Evolutionary conservation across 306 rosid genomes (phyloP).

Genomic region (Aeschynomene evenia): DNA sequence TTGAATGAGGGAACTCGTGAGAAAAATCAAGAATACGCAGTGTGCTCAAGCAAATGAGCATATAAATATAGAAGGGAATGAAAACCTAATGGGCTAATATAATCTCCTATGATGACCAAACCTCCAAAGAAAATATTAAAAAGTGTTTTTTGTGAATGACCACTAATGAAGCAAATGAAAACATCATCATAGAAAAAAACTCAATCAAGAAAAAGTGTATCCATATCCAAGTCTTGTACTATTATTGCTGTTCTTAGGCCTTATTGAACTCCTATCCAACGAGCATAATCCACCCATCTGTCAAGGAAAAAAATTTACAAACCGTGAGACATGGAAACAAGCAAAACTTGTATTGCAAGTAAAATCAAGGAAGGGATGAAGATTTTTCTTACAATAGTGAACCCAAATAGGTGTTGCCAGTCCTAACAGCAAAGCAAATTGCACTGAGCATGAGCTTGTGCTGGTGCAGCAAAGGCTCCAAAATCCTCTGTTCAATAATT

Average conservation of each 20-base stretch:
- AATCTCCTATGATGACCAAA: slow-evolving; percentile 43
- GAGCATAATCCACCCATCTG: slow-evolving; percentile 98
- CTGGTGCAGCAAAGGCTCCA: slow-evolving; percentile 78
- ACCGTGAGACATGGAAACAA: slow-evolving; percentile 11
- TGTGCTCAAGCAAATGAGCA: slow-evolving; percentile 25
- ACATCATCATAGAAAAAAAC: slow-evolving; percentile 25
- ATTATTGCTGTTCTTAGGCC: slow-evolving; percentile 36
- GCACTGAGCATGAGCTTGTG: slow-evolving; percentile 81
- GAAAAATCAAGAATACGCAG: slow-evolving; percentile 13
- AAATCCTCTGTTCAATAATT: slow-evolving; percentile 70
- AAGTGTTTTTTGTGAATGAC: slow-evolving; percentile 32
- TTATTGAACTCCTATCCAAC: slow-evolving; percentile 76
- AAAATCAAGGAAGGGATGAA: neutral
- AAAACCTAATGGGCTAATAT: slow-evolving; percentile 29
- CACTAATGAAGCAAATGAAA: slow-evolving; percentile 25
- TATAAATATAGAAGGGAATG: slow-evolving; percentile 17
- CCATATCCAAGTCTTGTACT: neutral
- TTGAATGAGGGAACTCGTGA: slow-evolving; percentile 22
- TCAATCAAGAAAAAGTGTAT: slow-evolving; percentile 17
- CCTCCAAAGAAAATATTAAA: slow-evolving; percentile 17
- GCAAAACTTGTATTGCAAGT: neutral
- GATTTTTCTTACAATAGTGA: slow-evolving; percentile 68
- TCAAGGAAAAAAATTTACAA: slow-evolving; percentile 22
- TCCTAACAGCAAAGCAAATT: slow-evolving; percentile 72
- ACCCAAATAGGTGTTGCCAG: slow-evolving; percentile 85